Conservation (phyloP, 768 basidiomycete genomes). For the Pluteus cervinus region DNA sequence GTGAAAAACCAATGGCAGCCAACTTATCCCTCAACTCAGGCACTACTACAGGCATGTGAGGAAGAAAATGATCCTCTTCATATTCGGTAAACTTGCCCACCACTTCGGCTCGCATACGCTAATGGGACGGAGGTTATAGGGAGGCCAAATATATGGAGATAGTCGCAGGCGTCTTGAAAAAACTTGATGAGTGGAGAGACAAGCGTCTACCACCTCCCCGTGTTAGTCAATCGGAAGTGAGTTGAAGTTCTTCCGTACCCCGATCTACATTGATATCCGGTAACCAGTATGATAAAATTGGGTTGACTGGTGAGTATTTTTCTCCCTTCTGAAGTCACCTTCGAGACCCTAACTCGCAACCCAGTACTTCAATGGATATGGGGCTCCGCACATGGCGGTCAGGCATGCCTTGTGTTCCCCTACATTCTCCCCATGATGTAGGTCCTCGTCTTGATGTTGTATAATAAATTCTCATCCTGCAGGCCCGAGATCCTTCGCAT, state of each 20-base stretch:
- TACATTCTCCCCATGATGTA: constrained; percentile 75
- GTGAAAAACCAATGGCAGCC: constrained; percentile 64
- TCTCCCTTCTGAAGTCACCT: constrained; percentile 3
- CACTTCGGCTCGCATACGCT: constrained; percentile 1
- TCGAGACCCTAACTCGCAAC: constrained; percentile 10
- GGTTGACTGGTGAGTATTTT: constrained; percentile 61
- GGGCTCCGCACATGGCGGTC: constrained; percentile 67
- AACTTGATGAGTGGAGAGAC: constrained; percentile 64
- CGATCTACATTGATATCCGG: constrained; percentile 1
- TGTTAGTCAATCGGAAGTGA: constrained; percentile 73
- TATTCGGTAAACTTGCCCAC: constrained; percentile 38
- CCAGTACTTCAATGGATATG: constrained; percentile 80
- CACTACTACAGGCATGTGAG: constrained; percentile 51
- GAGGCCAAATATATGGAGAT: constrained; percentile 49
- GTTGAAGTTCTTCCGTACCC: constrained; percentile 8
- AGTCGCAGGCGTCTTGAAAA: constrained; percentile 47
- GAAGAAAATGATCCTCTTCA: constrained; percentile 50
- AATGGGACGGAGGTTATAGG: constrained; percentile 26
- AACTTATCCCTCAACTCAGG: constrained; percentile 47
- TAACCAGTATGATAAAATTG: constrained; percentile 78
- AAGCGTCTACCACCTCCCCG: constrained; percentile 81
- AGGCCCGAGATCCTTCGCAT: constrained; percentile 87
- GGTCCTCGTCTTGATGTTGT: constrained; percentile 21
- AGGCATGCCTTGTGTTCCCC: constrained; percentile 71
- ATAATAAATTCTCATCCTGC: constrained; percentile 9